These are phyloP conservation scores for Haplosporangium sp. DNA, from an alignment of 371 early-diverging fungal genomes.

Conservation along the genomic window DNA sequence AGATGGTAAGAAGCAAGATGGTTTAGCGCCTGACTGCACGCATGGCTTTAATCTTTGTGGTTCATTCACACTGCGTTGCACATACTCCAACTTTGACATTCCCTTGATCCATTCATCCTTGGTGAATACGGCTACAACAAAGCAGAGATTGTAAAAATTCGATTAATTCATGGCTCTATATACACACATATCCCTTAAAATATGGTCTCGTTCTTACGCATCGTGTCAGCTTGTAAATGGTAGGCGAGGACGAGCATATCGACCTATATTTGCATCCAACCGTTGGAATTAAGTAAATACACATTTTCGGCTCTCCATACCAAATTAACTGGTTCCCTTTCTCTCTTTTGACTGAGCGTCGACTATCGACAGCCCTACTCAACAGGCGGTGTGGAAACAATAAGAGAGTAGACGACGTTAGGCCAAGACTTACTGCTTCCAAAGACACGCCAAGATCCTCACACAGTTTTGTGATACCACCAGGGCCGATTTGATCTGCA, in stretches of 20 bases:
- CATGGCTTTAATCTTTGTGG: background rate
- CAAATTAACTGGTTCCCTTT: background rate
- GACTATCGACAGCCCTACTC: background rate
- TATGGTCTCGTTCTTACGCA: constrained; percentile 59
- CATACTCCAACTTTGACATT: constrained; percentile 70
- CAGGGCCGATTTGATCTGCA: constrained; percentile 40
- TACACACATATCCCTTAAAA: background rate
- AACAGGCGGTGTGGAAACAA: background rate
- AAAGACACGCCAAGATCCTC: constrained; percentile 46
- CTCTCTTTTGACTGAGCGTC: background rate
- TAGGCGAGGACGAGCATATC: constrained; percentile 71
- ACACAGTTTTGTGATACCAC: constrained; percentile 44
- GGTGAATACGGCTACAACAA: constrained; percentile 65
- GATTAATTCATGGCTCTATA: background rate
- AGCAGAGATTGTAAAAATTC: background rate
- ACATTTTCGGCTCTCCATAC: constrained; percentile 11
- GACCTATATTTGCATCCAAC: constrained; percentile 52
- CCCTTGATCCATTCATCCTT: constrained; percentile 76
- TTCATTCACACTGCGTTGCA: background rate
- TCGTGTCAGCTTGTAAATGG: constrained; percentile 68
- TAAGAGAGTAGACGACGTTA: background rate
- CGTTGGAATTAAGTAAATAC: background rate
- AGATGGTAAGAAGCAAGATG: background rate
- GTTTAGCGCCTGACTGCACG: too few species aligned
- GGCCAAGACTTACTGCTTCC: constrained; percentile 30